These are phyloP conservation scores for Saturnispora halmiae DNA, from an alignment of 805 yeast species.

Conservation along the genomic window DNA sequence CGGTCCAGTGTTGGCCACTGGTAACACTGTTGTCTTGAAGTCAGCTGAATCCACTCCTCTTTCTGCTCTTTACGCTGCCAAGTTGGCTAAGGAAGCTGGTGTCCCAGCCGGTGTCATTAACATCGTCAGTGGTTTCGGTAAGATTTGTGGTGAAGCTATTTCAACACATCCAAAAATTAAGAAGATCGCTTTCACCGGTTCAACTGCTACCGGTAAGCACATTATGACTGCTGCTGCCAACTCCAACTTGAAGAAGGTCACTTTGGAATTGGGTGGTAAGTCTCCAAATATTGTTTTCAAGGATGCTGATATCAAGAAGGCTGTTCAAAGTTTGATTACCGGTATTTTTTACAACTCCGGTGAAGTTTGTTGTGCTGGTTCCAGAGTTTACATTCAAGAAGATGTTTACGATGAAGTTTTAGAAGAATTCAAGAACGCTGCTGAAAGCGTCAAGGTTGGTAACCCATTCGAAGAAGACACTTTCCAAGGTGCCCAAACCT, in stretches of 20 bases:
- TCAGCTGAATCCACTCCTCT: slow-evolving; percentile 90
- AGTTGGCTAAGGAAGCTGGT: slow-evolving; percentile 57
- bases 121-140: slow-evolving; percentile 68
- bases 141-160: slow-evolving; percentile 62
- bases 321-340: slow-evolving; percentile 41
- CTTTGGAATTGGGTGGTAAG: slow-evolving; percentile 79
- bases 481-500: slow-evolving; percentile 74
- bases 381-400: slow-evolving; percentile 69
- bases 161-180: slow-evolving; percentile 59
- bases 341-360: slow-evolving; percentile 78
- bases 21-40: slow-evolving; percentile 81
- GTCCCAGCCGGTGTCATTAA: slow-evolving; percentile 69
- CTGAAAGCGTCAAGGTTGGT: slow-evolving; percentile 59
- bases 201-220: slow-evolving; percentile 64
- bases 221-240: slow-evolving; percentile 64
- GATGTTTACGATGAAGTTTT: slow-evolving; percentile 57
- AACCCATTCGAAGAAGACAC: slow-evolving; percentile 60
- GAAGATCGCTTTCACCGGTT: slow-evolving; percentile 77
- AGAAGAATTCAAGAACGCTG: slow-evolving; percentile 47
- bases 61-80: slow-evolving; percentile 57
- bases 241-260: slow-evolving; percentile 59
- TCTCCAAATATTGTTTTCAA: slow-evolving; percentile 68
- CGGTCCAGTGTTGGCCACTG: slow-evolving; percentile 87
- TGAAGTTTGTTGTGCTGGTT: slow-evolving; percentile 78
- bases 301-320: slow-evolving; percentile 52